Base-by-base conservation (phyloP, 192 early-diverging fungal genomes). In the Umbelopsis isabellina region DNA sequence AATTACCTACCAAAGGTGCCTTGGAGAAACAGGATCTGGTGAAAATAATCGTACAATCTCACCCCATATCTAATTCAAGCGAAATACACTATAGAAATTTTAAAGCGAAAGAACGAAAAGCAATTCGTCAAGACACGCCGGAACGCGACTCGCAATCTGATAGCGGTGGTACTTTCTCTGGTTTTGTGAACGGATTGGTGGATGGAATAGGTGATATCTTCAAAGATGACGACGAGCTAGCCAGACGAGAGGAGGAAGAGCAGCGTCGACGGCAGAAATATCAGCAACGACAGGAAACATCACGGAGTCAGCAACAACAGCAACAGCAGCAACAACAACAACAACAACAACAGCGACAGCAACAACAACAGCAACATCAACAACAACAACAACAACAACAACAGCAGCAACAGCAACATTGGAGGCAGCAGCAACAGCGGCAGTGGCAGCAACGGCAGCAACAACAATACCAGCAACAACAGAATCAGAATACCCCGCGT, bases 21-120 rank as follows among this genome's bases (percentile, higher is more conserved):
- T 53, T 82, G 23, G 81, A 82, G 51, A 82, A 82, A 46, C 61
- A 66, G 11, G 81, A 82, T 61, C 58, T 82, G 21, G 72, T 82
- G 1, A 41, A 25, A 10, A 47, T 79, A 23, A 77, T 82, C 16
- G 49, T 74, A 16, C 65, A 71, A 18, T 71, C 73, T 20, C 50
- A 53, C 10, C 78, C 78, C 35, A 44, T 80, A 3, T 66, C 74
- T 18, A 73, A 80, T 52, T 55, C 37, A 23, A 65, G 55, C 45
- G 78, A 80, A 22, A 46, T 66, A 1, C 65, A 55, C 46, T 80
- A 73, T 66, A 47, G 78, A 44, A 30, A 70, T 35, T 18, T 48
- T 13, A 65, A 49, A 53, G 11, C 48, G 23, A 22, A 16, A 10
- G 11, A 20, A 13, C 33, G 23, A 20, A 41, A 48, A 50, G n/a